Evolutionary conservation across 2,329 filamentous ascomycete species (phyloP), one percentile per base, ranked within the genome.

Genomic region (Fusarium armeniacum): DNA sequence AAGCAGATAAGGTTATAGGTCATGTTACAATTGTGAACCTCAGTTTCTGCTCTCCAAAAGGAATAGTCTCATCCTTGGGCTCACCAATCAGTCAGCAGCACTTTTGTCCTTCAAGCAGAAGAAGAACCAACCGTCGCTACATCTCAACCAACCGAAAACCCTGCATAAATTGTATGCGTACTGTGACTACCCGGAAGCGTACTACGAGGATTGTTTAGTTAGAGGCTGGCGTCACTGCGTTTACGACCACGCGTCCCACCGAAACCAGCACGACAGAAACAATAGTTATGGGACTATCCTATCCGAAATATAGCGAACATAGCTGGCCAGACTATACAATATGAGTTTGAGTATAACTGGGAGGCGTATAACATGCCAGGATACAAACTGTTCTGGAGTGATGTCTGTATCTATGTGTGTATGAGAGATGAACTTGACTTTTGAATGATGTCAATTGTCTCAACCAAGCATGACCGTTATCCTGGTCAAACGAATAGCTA

Each of bases 201-300:
- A 72, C 30, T 72, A 70, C 7, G 51, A 47, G 2, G 69, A 59
- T 12, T 72, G 57, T 18, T 20, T 20, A 20, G 20, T 67, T 47
- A 0, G 40, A 50, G 20, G 62, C 51, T 5, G 59, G 59, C 3
- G n/a, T 60, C 2, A 52, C 69, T 20, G 38, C 35, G 0, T 32
- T 38, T 18, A 67, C 54, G 1, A 72, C 59, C 20, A 70, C 62
- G 3, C 47, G 65, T 1, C 9, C 50, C 4, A 58, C 56, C 2
- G n/a, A 38, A 2, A 59, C 62, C 5, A 46, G 3, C 18, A 61
- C 45, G 0, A 30, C 26, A 0, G 7, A 36, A 4, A 45, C 56
- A 1, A 40, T 28, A 15, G 2, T 62, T 8, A 30, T 30, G 20
- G 3, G 47, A 55, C 2, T 55, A 30, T 8, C 28, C 13, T 1